A percentile compares a stretch with the other conserved stretches of the same genome.
phyloP scores from a whole-genome alignment of 768 basidiomycete species.

The Coprinopsis marcescibilis region DNA sequence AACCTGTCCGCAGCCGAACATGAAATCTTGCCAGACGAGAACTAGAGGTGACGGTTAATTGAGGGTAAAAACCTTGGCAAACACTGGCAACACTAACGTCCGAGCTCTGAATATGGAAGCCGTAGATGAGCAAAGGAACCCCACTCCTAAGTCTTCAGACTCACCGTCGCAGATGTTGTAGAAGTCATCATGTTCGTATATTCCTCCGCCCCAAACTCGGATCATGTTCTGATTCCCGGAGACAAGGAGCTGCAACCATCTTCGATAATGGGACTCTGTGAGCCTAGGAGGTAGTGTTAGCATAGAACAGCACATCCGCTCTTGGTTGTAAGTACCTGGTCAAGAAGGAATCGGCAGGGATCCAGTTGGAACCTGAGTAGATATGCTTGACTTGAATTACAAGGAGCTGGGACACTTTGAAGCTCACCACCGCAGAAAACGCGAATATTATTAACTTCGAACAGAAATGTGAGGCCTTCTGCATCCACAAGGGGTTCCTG shows the following conservation, averaged over 20 bases:
- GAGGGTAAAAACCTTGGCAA: background rate
- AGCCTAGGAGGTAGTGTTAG: slow-evolving; percentile 25
- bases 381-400: background rate
- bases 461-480: slow-evolving; percentile 79
- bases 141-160: slow-evolving; percentile 9
- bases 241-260: slow-evolving; percentile 80
- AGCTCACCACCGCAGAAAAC: slow-evolving; percentile 78
- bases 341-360: slow-evolving; percentile 88
- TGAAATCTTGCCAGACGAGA: slow-evolving; percentile 96
- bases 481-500: slow-evolving; percentile 76
- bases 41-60: slow-evolving; percentile 33
- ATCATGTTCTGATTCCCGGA: slow-evolving; percentile 92
- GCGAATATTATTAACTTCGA: slow-evolving; percentile 84
- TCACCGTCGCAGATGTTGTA: slow-evolving; percentile 80
- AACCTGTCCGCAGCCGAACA: slow-evolving; percentile 93
- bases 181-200: slow-evolving; percentile 79
- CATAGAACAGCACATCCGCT: background rate
- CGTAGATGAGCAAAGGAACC: background rate
- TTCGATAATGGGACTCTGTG: slow-evolving; percentile 53
- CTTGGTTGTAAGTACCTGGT: slow-evolving; percentile 47
- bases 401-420: background rate
- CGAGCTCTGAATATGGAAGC: slow-evolving; percentile 47
- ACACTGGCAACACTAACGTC: slow-evolving; percentile 37
- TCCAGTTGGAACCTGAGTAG: slow-evolving; percentile 78
- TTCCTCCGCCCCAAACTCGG: slow-evolving; percentile 91